Evolutionary conservation across 2,329 filamentous ascomycete species (phyloP), one percentile per base, ranked within the genome.

Genomic region (Diaporthe ilicicola): DNA sequence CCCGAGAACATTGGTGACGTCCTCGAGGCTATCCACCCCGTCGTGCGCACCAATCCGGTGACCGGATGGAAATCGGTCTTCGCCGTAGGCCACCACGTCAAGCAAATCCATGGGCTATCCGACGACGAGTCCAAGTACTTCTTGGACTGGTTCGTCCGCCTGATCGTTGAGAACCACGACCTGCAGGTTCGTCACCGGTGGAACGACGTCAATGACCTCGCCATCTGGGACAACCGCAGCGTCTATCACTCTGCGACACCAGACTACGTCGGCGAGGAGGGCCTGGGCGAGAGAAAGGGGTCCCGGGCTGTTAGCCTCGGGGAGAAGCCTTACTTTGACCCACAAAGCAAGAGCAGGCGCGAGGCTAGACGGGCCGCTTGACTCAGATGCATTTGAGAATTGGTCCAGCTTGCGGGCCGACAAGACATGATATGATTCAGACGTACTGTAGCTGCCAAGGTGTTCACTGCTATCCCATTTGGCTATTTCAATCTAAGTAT

Each of bases 141-240:
- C n/a, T 78, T 88, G 2, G 76, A 83, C n/a, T 87, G 85, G 84
- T 87, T 90, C 72, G 77, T 85, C 65, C 64, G 74, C 29, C 74
- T 81, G 65, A 79, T 83, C 24, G 74, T 78, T 9, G 80, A 81
- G 3, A 82, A 82, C 56, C 82, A 89, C 74, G 86, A 89, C 74
- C 77, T 89, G 53, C 87, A 89, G 77, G 85, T 88, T 2, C 79
- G 86, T 4, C 77, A 80, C 70, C 78, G 77, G 69, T 87, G 84
- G 85, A 73, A 81, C 71, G 78, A 82, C 54, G 77, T 77, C 9
- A 84, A 86, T 61, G 88, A 89, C 39, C 66, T 79, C 76, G 87
- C 87, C 1, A 88, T 89, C 73, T 89, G 88, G 87, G 87, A 90
- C 73, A 89, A 89, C 74, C 80, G 87, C 9, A 85, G 82, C n/a